Evolutionary conservation across 441 rosid genomes (phyloP).

Genomic region (Aquilaria agallochum): DNA sequence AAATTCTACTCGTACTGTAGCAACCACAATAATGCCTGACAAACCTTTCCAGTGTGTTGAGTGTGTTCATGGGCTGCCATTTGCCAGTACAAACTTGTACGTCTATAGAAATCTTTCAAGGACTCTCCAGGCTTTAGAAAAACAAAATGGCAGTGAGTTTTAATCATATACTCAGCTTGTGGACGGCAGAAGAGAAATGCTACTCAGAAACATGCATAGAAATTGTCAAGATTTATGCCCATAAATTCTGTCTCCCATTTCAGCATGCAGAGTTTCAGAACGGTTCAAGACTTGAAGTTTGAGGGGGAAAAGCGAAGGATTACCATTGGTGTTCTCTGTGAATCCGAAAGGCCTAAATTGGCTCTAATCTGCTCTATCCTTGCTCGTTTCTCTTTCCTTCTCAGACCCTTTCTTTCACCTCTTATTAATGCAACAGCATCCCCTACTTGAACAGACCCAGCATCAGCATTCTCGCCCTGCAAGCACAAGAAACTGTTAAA

Average conservation of each 20-base stretch:
- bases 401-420: constrained; percentile 73
- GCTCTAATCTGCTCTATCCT: constrained; percentile 97
- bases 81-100: constrained; percentile 96
- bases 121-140: constrained; percentile 86
- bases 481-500: constrained; percentile 2
- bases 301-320: constrained; percentile 3
- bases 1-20: too few relatives aligned
- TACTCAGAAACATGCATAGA: background rate
- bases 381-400: constrained; percentile 89
- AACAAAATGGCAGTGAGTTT: constrained; percentile 13
- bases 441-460: constrained; percentile 58
- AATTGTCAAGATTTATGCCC: constrained; percentile 5
- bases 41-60: constrained; percentile 97
- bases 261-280: background rate
- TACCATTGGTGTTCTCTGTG: constrained; percentile 94
- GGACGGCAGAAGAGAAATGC: background rate
- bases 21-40: constrained; percentile 1
- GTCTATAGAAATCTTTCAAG: constrained; percentile 87
- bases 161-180: background rate
- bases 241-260: background rate
- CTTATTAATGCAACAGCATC: constrained; percentile 90
- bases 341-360: constrained; percentile 93
- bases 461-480: constrained; percentile 45
- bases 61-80: constrained; percentile 99
- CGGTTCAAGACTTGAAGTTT: background rate